phyloP scores from a whole-genome alignment of 805 yeast species.

The Cyberlindnera euphorbiae region DNA sequence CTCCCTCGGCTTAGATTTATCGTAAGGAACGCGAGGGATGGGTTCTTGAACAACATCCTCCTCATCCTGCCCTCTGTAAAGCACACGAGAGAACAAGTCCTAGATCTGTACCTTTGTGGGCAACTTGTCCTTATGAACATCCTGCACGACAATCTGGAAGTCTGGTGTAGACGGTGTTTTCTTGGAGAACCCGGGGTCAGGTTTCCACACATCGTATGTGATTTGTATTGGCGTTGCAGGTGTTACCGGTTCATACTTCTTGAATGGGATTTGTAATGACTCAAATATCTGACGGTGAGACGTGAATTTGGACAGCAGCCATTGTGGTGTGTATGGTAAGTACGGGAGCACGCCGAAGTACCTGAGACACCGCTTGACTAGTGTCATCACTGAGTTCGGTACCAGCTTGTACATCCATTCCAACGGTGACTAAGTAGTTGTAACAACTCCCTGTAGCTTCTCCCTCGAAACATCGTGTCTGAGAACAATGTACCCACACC shows the following conservation, averaged over 20 bases:
- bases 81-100: slow-evolving; percentile 23
- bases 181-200: slow-evolving; percentile 65
- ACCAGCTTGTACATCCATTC: neutral
- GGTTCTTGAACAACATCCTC: slow-evolving; percentile 7
- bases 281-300: slow-evolving; percentile 27
- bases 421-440: neutral
- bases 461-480: slow-evolving; percentile 20
- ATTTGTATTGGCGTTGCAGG: slow-evolving; percentile 5
- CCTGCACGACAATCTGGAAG: slow-evolving; percentile 59
- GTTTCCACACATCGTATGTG: slow-evolving; percentile 79
- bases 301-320: slow-evolving; percentile 20
- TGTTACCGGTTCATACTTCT: slow-evolving; percentile 16
- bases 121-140: slow-evolving; percentile 41
- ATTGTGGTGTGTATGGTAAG: slow-evolving; percentile 13
- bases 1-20: neutral
- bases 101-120: slow-evolving; percentile 44
- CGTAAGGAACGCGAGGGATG: too few species aligned
- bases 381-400: neutral
- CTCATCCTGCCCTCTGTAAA: slow-evolving; percentile 15
- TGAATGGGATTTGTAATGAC: slow-evolving; percentile 27
- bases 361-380: slow-evolving; percentile 1
- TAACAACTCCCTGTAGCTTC: neutral
- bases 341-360: slow-evolving; percentile 7
- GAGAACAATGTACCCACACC: slow-evolving; percentile 70
- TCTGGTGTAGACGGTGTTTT: slow-evolving; percentile 69